Base-by-base conservation (phyloP, 78 protist species). In the Dictyostelium capitatum region DNA sequence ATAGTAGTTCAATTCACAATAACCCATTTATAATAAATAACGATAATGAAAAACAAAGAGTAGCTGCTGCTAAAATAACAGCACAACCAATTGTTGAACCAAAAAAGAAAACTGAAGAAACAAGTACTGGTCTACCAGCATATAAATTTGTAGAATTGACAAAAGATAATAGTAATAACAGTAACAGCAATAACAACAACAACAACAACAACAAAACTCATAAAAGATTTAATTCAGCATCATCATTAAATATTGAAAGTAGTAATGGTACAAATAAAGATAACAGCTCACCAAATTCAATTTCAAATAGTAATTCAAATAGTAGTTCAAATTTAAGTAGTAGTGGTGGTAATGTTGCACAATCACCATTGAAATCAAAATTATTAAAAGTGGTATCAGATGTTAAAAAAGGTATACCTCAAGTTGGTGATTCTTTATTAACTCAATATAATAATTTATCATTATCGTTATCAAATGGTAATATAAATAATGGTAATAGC, bases 301-400 rank as follows among this genome's bases (percentile, higher is more conserved):
- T 37, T 32, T 4, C 50, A 9, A 54, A 79, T 79, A 54, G 47
- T 37, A 28, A 51, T 79, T 32, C 47, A 43, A 56, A 30, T 7
- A 19, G 28, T 23, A 62, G 28, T 43, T 48, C 75, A 81, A 48
- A n/a, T 59, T 67, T 30, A 37, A 64, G 79, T 43, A 56, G 20
- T 48, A 11, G 17, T 15, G 14, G 19, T 54, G 25, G 28, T 64
- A 25, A 8, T 6, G 56, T 70, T 17, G 51, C 83, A 11, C 43
- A 59, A 15, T 74, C 93, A 48, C 84, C 79, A 30, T 65, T 87
- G 2, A 87, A 87, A n/a, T 77, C 83, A 0, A 87, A 87, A 47
- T 64, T 87, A 4, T 47, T 77, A 20, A 87, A 87, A 25, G 93
- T 87, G 1, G 70, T 87, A 8, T 57, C 93, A 0, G 43, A 37